Evolutionary conservation across 106 monocot species (phyloP).

Genomic region (Dioscorea dumetorum): DNA sequence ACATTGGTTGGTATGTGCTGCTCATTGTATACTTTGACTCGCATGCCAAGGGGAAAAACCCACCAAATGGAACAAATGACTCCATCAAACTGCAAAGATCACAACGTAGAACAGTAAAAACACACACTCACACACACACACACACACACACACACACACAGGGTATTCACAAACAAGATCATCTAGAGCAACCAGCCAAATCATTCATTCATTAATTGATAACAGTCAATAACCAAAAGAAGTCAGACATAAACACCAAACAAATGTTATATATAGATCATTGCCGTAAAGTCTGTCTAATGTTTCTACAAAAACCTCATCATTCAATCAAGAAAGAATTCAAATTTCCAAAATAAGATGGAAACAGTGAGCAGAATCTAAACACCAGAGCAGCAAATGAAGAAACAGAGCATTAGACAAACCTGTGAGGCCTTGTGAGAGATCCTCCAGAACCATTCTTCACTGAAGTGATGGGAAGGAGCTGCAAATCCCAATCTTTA

Average conservation of each 20-base stretch:
- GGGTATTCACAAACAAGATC: neutral
- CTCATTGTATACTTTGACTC: constrained; percentile 28
- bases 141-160: neutral
- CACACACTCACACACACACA: neutral
- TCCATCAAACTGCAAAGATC: constrained; percentile 32
- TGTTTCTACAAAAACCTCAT: too few relatives aligned
- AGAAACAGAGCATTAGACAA: neutral
- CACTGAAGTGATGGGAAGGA: constrained; percentile 29
- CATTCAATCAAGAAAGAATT: neutral
- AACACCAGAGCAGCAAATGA: neutral
- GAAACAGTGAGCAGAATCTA: neutral
- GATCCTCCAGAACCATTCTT: constrained; percentile 3
- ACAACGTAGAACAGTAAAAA: too few relatives aligned
- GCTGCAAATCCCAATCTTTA: constrained; percentile 38
- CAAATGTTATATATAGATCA: neutral
- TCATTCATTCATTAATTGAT: neutral
- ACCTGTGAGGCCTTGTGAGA: constrained; percentile 11
- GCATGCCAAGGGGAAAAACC: constrained; percentile 33
- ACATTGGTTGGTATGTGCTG: constrained; percentile 15
- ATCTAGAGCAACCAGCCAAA: neutral
- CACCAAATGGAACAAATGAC: constrained; percentile 66
- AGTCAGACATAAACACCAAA: neutral
- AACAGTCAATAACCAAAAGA: neutral
- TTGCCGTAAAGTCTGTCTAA: too few relatives aligned
- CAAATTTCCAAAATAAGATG: neutral